phyloP scores from a whole-genome alignment of 2,329 filamentous ascomycete species.

The Clonostachys solani region DNA sequence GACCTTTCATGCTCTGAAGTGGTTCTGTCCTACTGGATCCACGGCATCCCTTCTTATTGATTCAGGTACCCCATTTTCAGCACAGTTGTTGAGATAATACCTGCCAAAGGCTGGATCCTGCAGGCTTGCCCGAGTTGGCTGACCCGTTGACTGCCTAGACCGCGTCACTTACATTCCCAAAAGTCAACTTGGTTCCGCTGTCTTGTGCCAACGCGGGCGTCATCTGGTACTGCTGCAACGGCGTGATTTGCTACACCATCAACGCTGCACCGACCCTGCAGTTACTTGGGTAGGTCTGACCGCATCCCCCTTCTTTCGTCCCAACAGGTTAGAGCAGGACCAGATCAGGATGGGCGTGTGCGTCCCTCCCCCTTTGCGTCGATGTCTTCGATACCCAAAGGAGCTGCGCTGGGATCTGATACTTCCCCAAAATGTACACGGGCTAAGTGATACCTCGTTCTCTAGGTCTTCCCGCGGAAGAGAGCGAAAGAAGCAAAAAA shows the following conservation, averaged over 20 bases:
- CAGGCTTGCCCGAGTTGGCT: background rate
- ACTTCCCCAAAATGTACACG: background rate
- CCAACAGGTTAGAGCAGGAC: too few species aligned
- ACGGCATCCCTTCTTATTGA: conserved; percentile 2
- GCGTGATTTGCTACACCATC: too few species aligned
- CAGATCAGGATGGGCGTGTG: too few species aligned
- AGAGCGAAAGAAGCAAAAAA: background rate
- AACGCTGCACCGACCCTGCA: too few species aligned
- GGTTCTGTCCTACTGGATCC: background rate
- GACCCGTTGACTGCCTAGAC: background rate
- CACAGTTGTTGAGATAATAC: background rate
- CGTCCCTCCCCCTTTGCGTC: too few species aligned
- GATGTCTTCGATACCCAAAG: too few species aligned
- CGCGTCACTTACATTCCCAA: too few species aligned
- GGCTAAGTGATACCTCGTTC: background rate
- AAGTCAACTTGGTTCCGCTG: background rate
- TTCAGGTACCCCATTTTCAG: conserved; percentile 1
- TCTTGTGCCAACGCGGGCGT: background rate
- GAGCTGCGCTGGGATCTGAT: background rate
- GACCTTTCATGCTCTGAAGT: conserved; percentile 14
- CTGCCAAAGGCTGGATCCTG: too few species aligned
- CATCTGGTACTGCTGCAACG: background rate
- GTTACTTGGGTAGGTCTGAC: too few species aligned
- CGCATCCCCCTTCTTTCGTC: too few species aligned
- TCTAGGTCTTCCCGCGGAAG: background rate